Evolutionary conservation across 331 rosid species (phyloP).

Genomic region (Quercus tomentella): DNA sequence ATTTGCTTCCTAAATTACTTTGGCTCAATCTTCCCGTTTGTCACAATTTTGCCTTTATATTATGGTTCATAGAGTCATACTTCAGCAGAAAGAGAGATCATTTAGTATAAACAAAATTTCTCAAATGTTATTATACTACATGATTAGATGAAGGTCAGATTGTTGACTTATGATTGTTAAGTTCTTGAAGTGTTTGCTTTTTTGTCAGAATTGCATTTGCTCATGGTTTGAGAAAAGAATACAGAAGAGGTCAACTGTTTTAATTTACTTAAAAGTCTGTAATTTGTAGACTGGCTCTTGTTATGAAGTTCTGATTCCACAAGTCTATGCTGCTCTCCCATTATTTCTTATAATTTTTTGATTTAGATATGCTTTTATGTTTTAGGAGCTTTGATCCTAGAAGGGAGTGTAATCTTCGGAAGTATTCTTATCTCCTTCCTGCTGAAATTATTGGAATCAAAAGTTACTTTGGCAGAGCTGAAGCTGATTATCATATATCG

Average conservation of each 20-base stretch:
- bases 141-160: not conserved
- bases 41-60: not conserved
- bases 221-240: not conserved
- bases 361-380: constrained; percentile 34
- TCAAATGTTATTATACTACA: not conserved
- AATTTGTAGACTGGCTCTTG: not conserved
- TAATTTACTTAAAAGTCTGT: not conserved
- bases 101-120: not conserved
- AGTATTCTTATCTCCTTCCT: constrained; percentile 81
- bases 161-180: not conserved
- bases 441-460: constrained; percentile 77
- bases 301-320: not conserved
- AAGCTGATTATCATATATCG: constrained; percentile 61
- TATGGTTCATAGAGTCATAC: not conserved
- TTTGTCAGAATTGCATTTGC: not conserved
- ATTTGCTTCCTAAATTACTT: not conserved
- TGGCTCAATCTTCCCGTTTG: not conserved
- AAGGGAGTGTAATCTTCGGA: constrained; percentile 71
- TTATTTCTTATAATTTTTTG: constrained; percentile 6
- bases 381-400: constrained; percentile 87
- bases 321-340: not conserved
- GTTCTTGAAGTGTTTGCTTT: not conserved
- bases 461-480: constrained; percentile 41
- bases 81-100: not conserved
- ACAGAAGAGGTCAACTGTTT: not conserved